A percentile compares a stretch with the other conserved stretches of the same genome.
These are phyloP conservation scores for Pezicula radicicola DNA, from an alignment of 2,329 filamentous ascomycete species.

Conservation along the genomic window DNA sequence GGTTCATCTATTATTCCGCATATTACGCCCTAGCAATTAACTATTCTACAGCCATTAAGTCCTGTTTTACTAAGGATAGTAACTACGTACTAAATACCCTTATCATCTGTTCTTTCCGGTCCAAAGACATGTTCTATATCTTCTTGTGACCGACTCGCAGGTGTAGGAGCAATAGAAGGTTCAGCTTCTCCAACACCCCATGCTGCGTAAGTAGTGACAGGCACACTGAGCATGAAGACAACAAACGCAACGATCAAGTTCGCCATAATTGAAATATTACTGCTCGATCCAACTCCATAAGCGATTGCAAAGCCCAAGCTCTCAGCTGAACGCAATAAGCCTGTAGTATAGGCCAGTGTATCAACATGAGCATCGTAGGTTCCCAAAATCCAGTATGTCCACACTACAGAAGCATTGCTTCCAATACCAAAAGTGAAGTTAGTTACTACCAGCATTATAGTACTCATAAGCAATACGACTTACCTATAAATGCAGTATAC, in stretches of 20 bases:
- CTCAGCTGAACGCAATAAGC: slow-evolving; percentile 45
- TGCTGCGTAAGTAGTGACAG: background rate
- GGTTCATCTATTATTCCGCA: too few relatives aligned
- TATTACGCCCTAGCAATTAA: too few relatives aligned
- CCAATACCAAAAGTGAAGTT: slow-evolving; percentile 60
- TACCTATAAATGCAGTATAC: slow-evolving; percentile 40
- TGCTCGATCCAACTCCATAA: slow-evolving; percentile 44
- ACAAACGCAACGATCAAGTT: slow-evolving; percentile 46
- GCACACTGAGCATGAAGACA: slow-evolving; percentile 38
- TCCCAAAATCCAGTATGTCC: slow-evolving; percentile 61
- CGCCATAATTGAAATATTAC: slow-evolving; percentile 40
- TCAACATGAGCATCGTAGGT: slow-evolving; percentile 49
- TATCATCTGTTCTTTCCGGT: too few relatives aligned
- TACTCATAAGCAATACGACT: background rate
- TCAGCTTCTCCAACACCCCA: too few relatives aligned
- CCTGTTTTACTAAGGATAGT: too few relatives aligned
- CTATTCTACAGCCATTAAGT: too few relatives aligned
- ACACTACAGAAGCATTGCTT: slow-evolving; percentile 60
- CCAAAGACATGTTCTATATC: too few relatives aligned
- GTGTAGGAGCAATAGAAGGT: too few relatives aligned
- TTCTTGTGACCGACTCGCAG: too few relatives aligned
- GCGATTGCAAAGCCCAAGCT: slow-evolving; percentile 43
- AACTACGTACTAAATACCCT: too few relatives aligned
- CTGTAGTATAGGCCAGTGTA: slow-evolving; percentile 46
- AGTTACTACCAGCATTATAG: slow-evolving; percentile 28